phyloP scores from a whole-genome alignment of 345 rosid genomes.

The Hibiscus trionum region DNA sequence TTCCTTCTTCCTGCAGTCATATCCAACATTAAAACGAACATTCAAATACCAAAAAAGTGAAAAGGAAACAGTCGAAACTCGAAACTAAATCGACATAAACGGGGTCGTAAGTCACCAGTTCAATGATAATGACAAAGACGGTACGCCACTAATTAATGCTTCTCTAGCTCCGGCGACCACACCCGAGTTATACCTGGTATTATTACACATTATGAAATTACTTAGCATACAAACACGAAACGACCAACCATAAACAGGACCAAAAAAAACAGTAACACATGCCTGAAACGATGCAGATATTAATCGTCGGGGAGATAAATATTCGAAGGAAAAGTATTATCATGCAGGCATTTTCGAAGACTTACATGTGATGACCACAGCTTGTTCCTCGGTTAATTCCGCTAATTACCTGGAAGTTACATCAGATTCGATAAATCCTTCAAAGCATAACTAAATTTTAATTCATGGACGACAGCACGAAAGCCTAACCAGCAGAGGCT shows the following conservation, averaged over 20 bases:
- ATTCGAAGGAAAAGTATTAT: neutral
- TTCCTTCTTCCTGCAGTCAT: constrained; percentile 64
- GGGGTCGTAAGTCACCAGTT: constrained; percentile 56
- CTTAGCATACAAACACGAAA: neutral
- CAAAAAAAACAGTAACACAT: neutral
- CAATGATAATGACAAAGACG: constrained; percentile 80
- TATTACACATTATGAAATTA: constrained; percentile 18
- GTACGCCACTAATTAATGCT: constrained; percentile 78
- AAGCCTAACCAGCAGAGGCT: constrained; percentile 83
- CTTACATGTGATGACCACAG: constrained; percentile 86
- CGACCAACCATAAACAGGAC: neutral
- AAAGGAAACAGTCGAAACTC: neutral
- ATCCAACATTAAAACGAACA: neutral
- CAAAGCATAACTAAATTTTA: neutral
- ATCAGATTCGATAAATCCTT: constrained; percentile 13
- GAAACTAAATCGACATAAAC: neutral
- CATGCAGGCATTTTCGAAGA: neutral
- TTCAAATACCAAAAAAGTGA: neutral
- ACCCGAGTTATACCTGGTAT: constrained; percentile 78
- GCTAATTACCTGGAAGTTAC: constrained; percentile 66
- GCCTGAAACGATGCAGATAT: neutral
- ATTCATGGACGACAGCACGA: constrained; percentile 6
- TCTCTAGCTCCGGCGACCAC: constrained; percentile 91
- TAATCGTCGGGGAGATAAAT: neutral
- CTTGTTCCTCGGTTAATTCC: constrained; percentile 87